Evolutionary conservation across 495 filamentous ascomycete species (phyloP), one percentile per base, ranked within the genome.

Genomic region (Talaromyces liani): DNA sequence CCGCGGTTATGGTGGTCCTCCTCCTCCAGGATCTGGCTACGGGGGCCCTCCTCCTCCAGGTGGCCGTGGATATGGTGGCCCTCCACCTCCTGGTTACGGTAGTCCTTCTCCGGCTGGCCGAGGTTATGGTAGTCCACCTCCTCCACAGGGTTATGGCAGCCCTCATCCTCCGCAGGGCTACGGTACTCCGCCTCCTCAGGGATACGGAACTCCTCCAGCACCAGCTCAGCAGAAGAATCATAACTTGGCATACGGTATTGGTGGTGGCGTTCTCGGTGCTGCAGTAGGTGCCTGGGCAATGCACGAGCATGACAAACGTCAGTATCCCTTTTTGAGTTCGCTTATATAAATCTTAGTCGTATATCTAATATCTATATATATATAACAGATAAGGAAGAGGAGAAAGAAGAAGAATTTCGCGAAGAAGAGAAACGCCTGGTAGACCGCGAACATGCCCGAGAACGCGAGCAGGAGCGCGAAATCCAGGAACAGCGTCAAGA

Each of bases 201-300:
- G 59, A 22, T 61, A 61, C 7, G 59, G 33, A 22, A 53, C 47
- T 54, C 41, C 47, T 54, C 41, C 60, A 20, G 24, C 60, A 10
- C 60, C 41, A 33, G 25, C 41, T 1, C 53, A 56, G 53, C 53
- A 56, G 22, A 62, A 62, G 60, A 62, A 24, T n/a, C 41, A 62
- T 12, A 36, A 24, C 45, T 4, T 62, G 7, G 60, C 60, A 7
- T 54, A 27, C 3, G 59, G 59, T 61, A 45, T 61, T 6, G 59
- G 59, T 31, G 59, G 59, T 16, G 59, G 59, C 20, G 34, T 61
- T 18, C 34, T 61, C 24, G 59, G 59, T 51, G 59, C 59, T 16
- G 59, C 59, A 0, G 33, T 61, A 22, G 59, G 59, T 9, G 59
- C 59, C 8, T 61, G 34, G 36, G 59, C 59, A 51, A 61, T 61